Base-by-base conservation (phyloP, 768 basidiomycete species). In the Psilocybe azurescens region DNA sequence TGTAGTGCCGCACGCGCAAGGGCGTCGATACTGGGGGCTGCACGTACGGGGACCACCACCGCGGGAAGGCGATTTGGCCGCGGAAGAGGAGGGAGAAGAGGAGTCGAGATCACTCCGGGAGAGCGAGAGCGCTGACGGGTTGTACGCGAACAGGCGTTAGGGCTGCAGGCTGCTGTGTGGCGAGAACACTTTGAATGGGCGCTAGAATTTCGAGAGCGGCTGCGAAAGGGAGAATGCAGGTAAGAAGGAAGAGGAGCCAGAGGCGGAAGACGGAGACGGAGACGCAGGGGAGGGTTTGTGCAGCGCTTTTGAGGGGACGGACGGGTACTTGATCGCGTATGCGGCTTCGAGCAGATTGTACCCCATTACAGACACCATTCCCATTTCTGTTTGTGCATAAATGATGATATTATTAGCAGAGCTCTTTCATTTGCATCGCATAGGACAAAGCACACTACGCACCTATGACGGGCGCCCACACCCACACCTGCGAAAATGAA, bases 281-380 rank as follows among this genome's bases (percentile, higher is more conserved):
- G 69, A 46, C 41, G 64, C 55, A 50, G 70, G 68, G 8, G 67
- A 51, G 0, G 65, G 61, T 58, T 74, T 76, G 51, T 75, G 41
- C 57, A 71, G 74, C 6, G 69, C 67, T 20, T 18, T 78, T 13
- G 72, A 3, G 79, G 73, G 2, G 74, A 68, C 2, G 77, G 73
- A 76, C n/a, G 81, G 82, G 55, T 79, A 82, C 33, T 75, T 78
- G 20, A 83, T 66, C 0, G 81, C 81, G 61, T 78, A 79, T 3
- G 71, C 53, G 1, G 73, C 76, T 65, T 82, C 77, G 33, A 81
- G 41, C 59, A 82, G 70, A 56, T 83, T 83, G 52, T 79, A 76
- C 28, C 67, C 64, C 55, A 80, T 72, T 18, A 81, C 63, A 20
- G 20, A 1, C 1, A 67, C 59, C 5, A 75, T 20, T 20, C 20